Evolutionary conservation across 441 rosid genomes (phyloP).

Genomic region (Arabidopsis hybrid): DNA sequence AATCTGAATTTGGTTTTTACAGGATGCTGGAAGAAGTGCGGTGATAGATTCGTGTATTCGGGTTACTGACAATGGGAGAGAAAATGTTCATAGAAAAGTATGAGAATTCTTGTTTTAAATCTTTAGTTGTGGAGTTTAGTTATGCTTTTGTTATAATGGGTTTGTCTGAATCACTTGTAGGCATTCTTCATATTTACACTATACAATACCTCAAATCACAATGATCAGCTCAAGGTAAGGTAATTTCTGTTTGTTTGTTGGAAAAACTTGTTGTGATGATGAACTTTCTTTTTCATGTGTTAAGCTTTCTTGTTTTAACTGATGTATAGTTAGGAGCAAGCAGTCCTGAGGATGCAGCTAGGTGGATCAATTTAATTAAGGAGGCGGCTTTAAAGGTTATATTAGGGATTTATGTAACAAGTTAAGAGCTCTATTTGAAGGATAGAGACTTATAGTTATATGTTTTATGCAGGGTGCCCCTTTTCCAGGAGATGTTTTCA

Average conservation of each 20-base stretch:
- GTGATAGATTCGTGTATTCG: conserved; percentile 89
- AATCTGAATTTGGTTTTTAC: conserved; percentile 36
- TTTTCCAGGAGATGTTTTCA: conserved; percentile 51
- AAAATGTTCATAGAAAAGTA: conserved; percentile 91
- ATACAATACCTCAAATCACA: conserved; percentile 83
- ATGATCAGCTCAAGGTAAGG: conserved; percentile 96
- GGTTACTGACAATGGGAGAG: conserved; percentile 94
- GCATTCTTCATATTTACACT: conserved; percentile 91
- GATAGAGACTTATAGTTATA: conserved; percentile 43
- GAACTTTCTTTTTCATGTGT: conserved; percentile 40
- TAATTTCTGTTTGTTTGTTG: conserved; percentile 36
- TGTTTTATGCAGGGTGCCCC: conserved; percentile 62
- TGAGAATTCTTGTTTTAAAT: conserved; percentile 27
- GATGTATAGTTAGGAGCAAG: conserved; percentile 88
- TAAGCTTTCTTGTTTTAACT: conserved; percentile 47
- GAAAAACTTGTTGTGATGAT: conserved; percentile 1
- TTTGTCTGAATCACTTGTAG: conserved; percentile 54
- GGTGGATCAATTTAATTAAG: conserved; percentile 89
- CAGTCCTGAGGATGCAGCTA: conserved; percentile 97
- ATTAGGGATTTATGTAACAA: conserved; percentile 27
- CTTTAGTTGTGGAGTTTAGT: neutral
- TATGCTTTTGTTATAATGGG: conserved; percentile 19
- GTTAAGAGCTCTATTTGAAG: conserved; percentile 18
- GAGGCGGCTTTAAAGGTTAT: conserved; percentile 84
- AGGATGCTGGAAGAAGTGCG: conserved; percentile 88